phyloP scores from a whole-genome alignment of 768 basidiomycete genomes.

The Lactifluus subvellereus region DNA sequence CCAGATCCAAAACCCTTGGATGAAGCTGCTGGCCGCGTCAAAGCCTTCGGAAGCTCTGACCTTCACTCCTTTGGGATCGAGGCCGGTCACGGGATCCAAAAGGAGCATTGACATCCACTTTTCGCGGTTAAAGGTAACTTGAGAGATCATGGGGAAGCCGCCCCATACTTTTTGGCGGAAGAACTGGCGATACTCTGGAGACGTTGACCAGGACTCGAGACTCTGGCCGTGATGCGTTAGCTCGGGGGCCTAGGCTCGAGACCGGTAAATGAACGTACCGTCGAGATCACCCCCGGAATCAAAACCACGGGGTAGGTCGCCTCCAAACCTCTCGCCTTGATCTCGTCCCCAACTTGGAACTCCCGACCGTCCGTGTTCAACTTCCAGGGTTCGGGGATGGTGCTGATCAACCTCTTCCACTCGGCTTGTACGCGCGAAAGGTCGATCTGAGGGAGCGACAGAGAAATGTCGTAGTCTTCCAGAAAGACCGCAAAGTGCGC shows the following conservation, averaged over 20 bases:
- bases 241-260: neutral
- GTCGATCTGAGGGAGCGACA: slow-evolving; percentile 63
- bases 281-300: slow-evolving; percentile 88
- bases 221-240: slow-evolving; percentile 39
- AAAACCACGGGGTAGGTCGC: slow-evolving; percentile 77
- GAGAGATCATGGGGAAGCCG: slow-evolving; percentile 76
- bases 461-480: slow-evolving; percentile 62
- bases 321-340: slow-evolving; percentile 55
- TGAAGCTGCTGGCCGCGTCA: slow-evolving; percentile 80
- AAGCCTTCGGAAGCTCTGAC: slow-evolving; percentile 90
- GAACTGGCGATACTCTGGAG: slow-evolving; percentile 76
- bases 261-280: slow-evolving; percentile 40
- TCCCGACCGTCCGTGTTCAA: slow-evolving; percentile 75
- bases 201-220: slow-evolving; percentile 91
- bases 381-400: slow-evolving; percentile 78
- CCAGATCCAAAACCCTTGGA: slow-evolving; percentile 96
- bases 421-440: slow-evolving; percentile 64
- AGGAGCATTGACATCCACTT: slow-evolving; percentile 88
- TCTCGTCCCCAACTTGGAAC: slow-evolving; percentile 67
- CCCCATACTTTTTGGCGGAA: slow-evolving; percentile 89
- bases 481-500: slow-evolving; percentile 59
- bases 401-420: slow-evolving; percentile 61
- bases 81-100: slow-evolving; percentile 85
- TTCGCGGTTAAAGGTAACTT: slow-evolving; percentile 77
- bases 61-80: slow-evolving; percentile 82